Evolutionary conservation across 202 grass and related monocot species (phyloP), one percentile per base, ranked within the genome.

Genomic region (Cymbopogon flexuosus): DNA sequence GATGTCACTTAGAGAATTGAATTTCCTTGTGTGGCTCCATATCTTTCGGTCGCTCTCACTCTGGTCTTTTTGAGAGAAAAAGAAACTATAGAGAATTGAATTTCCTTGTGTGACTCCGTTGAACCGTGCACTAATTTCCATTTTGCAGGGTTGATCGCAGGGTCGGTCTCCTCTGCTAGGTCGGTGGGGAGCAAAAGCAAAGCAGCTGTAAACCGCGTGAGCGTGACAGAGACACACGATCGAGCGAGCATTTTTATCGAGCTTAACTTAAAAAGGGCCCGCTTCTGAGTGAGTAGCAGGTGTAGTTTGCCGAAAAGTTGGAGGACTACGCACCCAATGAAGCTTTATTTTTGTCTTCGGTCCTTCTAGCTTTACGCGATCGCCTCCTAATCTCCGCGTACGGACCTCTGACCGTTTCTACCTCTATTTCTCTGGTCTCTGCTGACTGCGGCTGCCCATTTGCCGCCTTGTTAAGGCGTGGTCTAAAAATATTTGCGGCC

Each of bases 111-210:
- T 39, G 64, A 68, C 3, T 6, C 9, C 6, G 16, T 76, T 76
- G 23, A 62, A 3, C 69, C 24, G 5, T 59, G 56, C 9, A 11
- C 21, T 7, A 0, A 7, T 8, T 6, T 8, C 7, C 31, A 33
- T 33, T 33, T 51, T 4, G 23, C 42, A 47, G 33, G 29, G 23
- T 77, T 62, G 58, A 54, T 9, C 59, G 36, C 10, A 10, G 46
- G 46, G 5, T 15, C 75, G 61, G 75, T 78, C 42, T 36, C n/a
- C 36, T 39, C 29, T 78, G 76, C 63, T 16, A 37, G 76, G 42
- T 22, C 43, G 62, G 42, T 22, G 76, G 76, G 76, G 30, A 78
- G 76, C 76, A 78, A 66, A 78, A 51, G 29, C 61, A 66, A 10
- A 65, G 30, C 42, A 65, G 30, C 42, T 4, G 30, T 22, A 58